Evolutionary conservation across 768 basidiomycete species (phyloP).

Genomic region (Suillus luteus): DNA sequence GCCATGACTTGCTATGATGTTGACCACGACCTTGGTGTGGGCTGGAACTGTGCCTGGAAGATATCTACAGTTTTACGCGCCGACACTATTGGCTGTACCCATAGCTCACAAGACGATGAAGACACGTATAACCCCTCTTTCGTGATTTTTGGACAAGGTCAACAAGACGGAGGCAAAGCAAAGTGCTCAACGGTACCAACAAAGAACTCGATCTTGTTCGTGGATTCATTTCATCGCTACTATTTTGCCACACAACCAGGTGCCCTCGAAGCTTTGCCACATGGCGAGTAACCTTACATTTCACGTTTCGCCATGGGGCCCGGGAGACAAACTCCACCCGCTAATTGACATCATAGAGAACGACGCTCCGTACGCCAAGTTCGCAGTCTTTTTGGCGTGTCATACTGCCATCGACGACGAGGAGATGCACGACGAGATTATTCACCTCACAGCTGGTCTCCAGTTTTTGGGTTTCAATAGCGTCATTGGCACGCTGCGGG

Average conservation of each 20-base stretch:
- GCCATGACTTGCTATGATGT: constrained; percentile 25
- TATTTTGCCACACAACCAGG: background rate
- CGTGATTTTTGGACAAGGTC: background rate
- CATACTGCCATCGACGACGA: constrained; percentile 25
- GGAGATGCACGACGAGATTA: constrained; percentile 27
- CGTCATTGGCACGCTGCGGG: constrained; percentile 36
- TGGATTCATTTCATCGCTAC: background rate
- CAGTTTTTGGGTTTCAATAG: constrained; percentile 34
- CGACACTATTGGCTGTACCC: background rate
- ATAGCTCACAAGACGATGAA: background rate
- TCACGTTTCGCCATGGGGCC: constrained; percentile 18
- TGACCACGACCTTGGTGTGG: constrained; percentile 16
- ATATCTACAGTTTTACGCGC: background rate
- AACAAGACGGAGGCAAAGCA: background rate
- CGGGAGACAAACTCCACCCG: constrained; percentile 12
- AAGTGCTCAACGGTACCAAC: background rate
- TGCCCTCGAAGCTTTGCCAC: constrained; percentile 11
- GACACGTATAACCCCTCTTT: background rate
- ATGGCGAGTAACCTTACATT: background rate
- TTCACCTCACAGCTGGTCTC: constrained; percentile 36
- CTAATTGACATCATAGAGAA: constrained; percentile 21
- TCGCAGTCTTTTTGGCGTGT: constrained; percentile 38
- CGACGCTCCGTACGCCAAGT: constrained; percentile 28
- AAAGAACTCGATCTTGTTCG: background rate
- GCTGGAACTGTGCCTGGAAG: background rate